These are phyloP conservation scores for Solanum boliviense DNA, from an alignment of 257 asterid genomes.

Conservation along the genomic window DNA sequence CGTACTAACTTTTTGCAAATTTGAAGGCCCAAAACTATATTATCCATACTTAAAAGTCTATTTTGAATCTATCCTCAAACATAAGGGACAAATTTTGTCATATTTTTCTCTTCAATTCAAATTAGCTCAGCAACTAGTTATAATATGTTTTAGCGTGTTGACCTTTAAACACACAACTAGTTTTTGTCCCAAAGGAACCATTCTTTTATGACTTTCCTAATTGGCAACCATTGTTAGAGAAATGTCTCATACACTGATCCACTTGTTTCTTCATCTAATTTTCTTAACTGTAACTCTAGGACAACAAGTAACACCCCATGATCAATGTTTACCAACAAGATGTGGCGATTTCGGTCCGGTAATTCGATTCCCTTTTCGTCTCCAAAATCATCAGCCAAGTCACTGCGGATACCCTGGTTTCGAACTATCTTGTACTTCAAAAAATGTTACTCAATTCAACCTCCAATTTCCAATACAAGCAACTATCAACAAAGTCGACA, in stretches of 20 bases:
- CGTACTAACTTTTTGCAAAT: not conserved
- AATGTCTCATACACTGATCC: not conserved
- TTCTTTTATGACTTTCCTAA: not conserved
- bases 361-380: constrained; percentile 56
- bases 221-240: not conserved
- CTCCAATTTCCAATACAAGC: constrained; percentile 15
- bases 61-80: not conserved
- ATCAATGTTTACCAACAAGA: constrained; percentile 44
- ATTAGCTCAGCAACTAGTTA: not conserved
- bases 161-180: not conserved
- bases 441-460: not conserved
- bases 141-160: not conserved
- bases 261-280: not conserved
- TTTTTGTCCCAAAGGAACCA: not conserved
- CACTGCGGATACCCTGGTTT: constrained; percentile 22
- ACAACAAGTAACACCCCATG: constrained; percentile 27
- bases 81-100: not conserved
- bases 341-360: constrained; percentile 40
- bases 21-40: not conserved
- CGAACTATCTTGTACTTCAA: constrained; percentile 11
- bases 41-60: not conserved
- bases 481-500: not conserved
- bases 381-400: constrained; percentile 2
- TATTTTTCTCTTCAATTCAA: not conserved
- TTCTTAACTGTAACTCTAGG: not conserved